Base-by-base conservation (phyloP, 768 basidiomycete genomes). In the Agaricus sinodeliciosus region DNA sequence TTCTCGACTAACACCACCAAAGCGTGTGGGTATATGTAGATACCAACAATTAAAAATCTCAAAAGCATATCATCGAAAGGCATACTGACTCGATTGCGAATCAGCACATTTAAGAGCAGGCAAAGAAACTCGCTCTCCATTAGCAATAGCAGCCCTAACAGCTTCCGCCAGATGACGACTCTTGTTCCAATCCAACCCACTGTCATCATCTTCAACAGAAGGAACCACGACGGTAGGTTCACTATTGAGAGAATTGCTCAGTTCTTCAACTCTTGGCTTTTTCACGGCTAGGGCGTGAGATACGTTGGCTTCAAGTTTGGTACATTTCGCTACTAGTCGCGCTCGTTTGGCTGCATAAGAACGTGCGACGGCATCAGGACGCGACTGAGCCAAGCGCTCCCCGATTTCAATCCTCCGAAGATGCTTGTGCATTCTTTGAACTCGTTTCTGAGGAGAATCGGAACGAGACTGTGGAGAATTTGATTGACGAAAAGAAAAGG, bases 381-480 rank as follows among this genome's bases (percentile, higher is more conserved):
- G 70, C 9, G 75, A 76, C 12, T 58, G 60, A 3, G 72, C 69
- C 13, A 81, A 63, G 31, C 70, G 72, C 35, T 76, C 72, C 0
- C 72, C 72, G 37, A 67, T 68, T 4, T 61, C 45, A 9, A 69
- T 49, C 16, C 69, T 55, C 27, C 31, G 48, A n/a, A 55, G 42
- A 19, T 16, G 63, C 16, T 60, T 53, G 11, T 54, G 50, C n/a
- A 59, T 57, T 4, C 57, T 43, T 35, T 59, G 54, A 37, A 56
- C 57, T 3, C 55, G 55, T 43, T 59, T 26, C 28, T 27, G 46
- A 11, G 11, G 18, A 19, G 45, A 15, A 2, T 8, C 11, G 43
- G 49, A 43, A n/a, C 25, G 44, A 22, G 13, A 2, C 44, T 25
- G 43, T 13, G 46, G 42, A 35, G 15, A 43, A 11, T n/a, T 35